phyloP scores from a whole-genome alignment of 2,329 filamentous ascomycete genomes.

The Fusarium anthophilum region DNA sequence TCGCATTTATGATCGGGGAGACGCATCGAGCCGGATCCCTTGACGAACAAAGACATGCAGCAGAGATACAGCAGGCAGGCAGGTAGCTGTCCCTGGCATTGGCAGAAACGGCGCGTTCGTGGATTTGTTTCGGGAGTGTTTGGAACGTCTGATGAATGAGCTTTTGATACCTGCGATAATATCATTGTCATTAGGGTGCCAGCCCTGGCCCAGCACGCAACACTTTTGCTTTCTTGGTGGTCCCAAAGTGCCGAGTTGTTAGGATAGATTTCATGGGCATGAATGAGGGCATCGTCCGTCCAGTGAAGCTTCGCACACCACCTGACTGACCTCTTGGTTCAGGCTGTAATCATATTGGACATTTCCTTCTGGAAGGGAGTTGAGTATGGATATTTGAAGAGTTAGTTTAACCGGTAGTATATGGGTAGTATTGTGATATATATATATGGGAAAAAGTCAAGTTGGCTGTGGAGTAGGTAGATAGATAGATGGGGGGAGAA shows the following conservation, averaged over 20 bases:
- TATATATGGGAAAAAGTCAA: neutral
- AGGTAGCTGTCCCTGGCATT: conserved; percentile 11
- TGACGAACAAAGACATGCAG: conserved; percentile 24
- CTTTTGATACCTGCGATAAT: conserved; percentile 44
- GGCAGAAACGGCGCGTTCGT: conserved; percentile 23
- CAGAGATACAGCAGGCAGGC: conserved; percentile 10
- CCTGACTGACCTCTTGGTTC: neutral
- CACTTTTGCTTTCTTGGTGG: neutral
- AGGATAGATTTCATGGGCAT: neutral
- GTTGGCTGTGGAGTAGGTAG: neutral
- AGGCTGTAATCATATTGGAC: neutral
- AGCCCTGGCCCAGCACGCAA: neutral
- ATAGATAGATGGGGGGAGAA: neutral
- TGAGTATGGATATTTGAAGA: neutral
- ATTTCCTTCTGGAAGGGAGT: neutral
- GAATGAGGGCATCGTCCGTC: neutral
- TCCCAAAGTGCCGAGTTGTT: neutral
- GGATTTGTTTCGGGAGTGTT: conserved; percentile 25
- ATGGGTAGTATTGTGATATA: neutral
- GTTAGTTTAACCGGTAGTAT: neutral
- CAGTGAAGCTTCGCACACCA: neutral
- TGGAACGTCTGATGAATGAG: conserved; percentile 35
- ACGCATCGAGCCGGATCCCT: conserved; percentile 18
- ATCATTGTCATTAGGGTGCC: conserved; percentile 26
- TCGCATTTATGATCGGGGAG: conserved; percentile 30